Evolutionary conservation across 768 basidiomycete genomes (phyloP).

Genomic region (Coprinopsis marcescibilis): DNA sequence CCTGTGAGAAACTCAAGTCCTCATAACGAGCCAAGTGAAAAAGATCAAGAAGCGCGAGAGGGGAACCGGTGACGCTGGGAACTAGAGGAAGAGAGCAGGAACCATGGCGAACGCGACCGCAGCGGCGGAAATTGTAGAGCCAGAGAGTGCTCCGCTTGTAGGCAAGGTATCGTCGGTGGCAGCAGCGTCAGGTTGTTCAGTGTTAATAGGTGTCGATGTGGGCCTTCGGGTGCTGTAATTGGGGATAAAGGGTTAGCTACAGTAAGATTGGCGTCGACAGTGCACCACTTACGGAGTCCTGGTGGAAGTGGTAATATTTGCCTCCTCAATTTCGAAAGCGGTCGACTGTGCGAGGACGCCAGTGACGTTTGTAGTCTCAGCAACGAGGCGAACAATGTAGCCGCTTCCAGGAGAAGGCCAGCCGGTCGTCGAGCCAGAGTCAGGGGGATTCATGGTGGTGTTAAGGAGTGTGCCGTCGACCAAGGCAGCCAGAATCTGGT

Average conservation of each 20-base stretch:
- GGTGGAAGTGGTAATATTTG: neutral
- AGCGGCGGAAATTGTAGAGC: conserved; percentile 1
- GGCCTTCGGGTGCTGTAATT: neutral
- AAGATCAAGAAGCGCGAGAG: too few relatives aligned
- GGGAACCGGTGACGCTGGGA: neutral
- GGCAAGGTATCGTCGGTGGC: conserved; percentile 8
- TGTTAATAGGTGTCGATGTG: neutral
- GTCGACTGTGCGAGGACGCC: conserved; percentile 67
- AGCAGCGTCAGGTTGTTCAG: neutral
- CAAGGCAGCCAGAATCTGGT: conserved; percentile 49
- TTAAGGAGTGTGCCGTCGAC: conserved; percentile 40
- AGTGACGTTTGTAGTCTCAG: conserved; percentile 36
- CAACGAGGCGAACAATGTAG: conserved; percentile 70
- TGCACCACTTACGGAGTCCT: neutral
- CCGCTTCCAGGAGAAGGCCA: conserved; percentile 50
- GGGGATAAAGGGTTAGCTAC: neutral
- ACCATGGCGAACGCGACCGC: conserved; percentile 1
- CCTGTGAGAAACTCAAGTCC: too few relatives aligned
- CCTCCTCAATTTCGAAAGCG: conserved; percentile 43
- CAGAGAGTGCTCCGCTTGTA: neutral
- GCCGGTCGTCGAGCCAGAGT: too few relatives aligned
- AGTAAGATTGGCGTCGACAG: neutral
- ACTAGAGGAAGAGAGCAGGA: conserved; percentile 4
- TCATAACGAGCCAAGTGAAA: too few relatives aligned
- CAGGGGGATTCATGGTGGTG: conserved; percentile 46